Base-by-base conservation (phyloP, 495 filamentous ascomycete genomes). In the Clavariopsis aquatica region DNA sequence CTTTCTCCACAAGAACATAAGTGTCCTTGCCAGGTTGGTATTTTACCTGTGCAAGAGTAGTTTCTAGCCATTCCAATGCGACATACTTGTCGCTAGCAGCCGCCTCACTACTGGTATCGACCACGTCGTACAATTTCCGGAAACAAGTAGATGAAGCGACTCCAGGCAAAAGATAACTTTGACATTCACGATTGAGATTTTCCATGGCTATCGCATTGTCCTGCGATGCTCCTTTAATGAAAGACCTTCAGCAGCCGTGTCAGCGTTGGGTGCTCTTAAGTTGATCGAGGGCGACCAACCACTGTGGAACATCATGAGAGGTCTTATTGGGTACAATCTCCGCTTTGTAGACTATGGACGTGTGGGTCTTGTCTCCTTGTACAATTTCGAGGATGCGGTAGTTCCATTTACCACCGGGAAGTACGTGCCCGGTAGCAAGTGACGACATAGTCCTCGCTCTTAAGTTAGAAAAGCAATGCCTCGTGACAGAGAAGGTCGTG, bases 41-140 rank as follows among this genome's bases (percentile, higher is more conserved):
- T 29, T 2, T 19, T 47, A 52, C 57, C 1, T 51, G 20, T 29
- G 43, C 46, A 29, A 61, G 57, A 61, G 57, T 61, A 22, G 6
- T 31, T 19, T 61, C 57, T 47, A 61, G 22, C 43, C 57, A 61
- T 52, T 61, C 57, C 2, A 52, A 10, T 31, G 57, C 57, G 4
- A 61, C 26, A n/a, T n/a, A n/a, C n/a, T n/a, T n/a, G n/a, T n/a
- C n/a, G n/a, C n/a, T n/a, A n/a, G n/a, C n/a, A n/a, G n/a, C n/a
- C n/a, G n/a, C n/a, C n/a, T n/a, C n/a, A 20, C 26, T 34, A 23
- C n/a, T 22, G 17, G 28, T 26, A 36, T 51, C 22, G 46, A 61
- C 36, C 19, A 52, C 43, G 6, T 61, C 57, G 57, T 61, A 61
- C 46, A 61, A 52, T 1, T 17, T 8, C 28, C 57, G 57, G 57